phyloP scores from a whole-genome alignment of 73 alveolate species.

The Symbiodinium natans region DNA sequence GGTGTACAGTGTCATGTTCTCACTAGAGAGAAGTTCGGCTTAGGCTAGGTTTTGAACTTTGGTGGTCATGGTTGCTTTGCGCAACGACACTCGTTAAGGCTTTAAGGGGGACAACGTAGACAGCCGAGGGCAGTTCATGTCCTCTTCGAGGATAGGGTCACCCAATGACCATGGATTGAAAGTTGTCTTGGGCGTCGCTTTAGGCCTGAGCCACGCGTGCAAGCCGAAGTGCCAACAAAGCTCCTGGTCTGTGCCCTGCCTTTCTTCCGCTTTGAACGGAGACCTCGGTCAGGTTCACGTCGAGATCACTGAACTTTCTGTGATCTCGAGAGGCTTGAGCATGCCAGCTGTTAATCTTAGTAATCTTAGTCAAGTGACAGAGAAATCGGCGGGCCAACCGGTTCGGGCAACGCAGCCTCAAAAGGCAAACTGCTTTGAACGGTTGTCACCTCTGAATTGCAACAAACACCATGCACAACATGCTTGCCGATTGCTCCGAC shows the following conservation, averaged over 20 bases:
- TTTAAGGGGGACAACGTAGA: too few relatives aligned
- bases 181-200: not conserved
- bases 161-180: conserved; percentile 7
- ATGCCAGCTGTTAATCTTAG: too few relatives aligned
- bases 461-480: too few relatives aligned
- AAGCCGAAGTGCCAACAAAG: not conserved
- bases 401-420: conserved; percentile 18
- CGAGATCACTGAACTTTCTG: not conserved
- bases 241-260: not conserved
- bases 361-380: not conserved
- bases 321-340: not conserved
- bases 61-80: too few relatives aligned
- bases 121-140: too few relatives aligned
- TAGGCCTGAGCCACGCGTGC: not conserved
- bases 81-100: too few relatives aligned
- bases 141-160: conserved; percentile 23
- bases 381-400: conserved; percentile 60
- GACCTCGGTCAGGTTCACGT: not conserved
- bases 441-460: too few relatives aligned
- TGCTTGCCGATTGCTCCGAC: too few relatives aligned
- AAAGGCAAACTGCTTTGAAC: too few relatives aligned
- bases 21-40: too few relatives aligned
- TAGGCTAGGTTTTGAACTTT: too few relatives aligned
- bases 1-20: not conserved
- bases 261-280: not conserved